Conservation (phyloP, 495 filamentous ascomycete species). For the Xylaria intraflava region DNA sequence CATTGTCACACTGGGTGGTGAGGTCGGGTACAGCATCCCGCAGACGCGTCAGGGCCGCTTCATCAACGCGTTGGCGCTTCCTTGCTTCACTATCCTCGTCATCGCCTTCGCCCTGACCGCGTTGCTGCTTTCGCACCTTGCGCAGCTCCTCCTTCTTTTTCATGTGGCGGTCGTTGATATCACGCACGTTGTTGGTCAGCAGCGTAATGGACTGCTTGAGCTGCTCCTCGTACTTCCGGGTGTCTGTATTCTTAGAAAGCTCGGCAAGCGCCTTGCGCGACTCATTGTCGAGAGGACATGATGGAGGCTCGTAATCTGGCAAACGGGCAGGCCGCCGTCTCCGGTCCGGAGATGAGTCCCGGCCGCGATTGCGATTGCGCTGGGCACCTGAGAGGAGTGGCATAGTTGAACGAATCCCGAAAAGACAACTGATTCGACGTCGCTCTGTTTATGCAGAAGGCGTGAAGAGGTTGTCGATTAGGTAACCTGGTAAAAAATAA, state of each 20-base stretch:
- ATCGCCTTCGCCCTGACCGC: conserved; percentile 17
- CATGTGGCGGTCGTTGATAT: conserved; percentile 47
- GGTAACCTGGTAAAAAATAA: no score
- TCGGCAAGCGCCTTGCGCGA: conserved; percentile 27
- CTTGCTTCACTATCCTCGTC: conserved; percentile 29
- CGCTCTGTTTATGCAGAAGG: no score
- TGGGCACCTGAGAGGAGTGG: conserved; percentile 9
- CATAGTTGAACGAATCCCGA: neutral
- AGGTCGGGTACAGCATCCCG: conserved; percentile 32
- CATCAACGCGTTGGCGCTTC: conserved; percentile 29
- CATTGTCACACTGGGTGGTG: conserved; percentile 36
- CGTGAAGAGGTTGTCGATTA: no score
- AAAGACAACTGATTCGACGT: neutral
- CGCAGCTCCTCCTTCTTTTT: conserved; percentile 43
- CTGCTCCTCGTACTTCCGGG: conserved; percentile 33
- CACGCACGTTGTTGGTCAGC: conserved; percentile 36
- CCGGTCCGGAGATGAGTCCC: conserved; percentile 10
- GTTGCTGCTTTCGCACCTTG: conserved; percentile 22
- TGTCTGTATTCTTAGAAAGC: conserved; percentile 25
- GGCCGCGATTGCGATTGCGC: conserved; percentile 11
- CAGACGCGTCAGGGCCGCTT: conserved; percentile 30
- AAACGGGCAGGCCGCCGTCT: conserved; percentile 28
- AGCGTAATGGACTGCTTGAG: conserved; percentile 28
- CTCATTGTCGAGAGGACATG: conserved; percentile 39
- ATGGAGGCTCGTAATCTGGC: conserved; percentile 54